These are phyloP conservation scores for Fusarium napiforme DNA, from an alignment of 2,329 filamentous ascomycete genomes.

Conservation along the genomic window DNA sequence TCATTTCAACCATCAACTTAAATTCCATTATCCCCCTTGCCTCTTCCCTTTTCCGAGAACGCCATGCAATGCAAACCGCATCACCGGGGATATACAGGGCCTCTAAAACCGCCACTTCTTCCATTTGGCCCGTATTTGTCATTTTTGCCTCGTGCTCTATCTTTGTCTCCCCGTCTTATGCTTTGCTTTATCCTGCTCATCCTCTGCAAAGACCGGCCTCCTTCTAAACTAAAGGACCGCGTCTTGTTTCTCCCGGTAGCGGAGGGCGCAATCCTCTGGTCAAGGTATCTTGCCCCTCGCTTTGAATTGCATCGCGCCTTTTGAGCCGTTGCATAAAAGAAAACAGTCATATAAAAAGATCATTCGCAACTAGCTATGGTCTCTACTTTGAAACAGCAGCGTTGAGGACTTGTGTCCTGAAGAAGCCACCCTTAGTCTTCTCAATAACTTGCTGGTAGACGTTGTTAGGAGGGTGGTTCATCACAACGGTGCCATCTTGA, in stretches of 20 bases:
- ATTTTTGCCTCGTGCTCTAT: conserved; percentile 34
- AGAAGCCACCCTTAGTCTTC: conserved; percentile 98
- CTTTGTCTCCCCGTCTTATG: conserved; percentile 17
- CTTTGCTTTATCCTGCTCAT: conserved; percentile 28
- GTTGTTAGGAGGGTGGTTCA: conserved; percentile 99
- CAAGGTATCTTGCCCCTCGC: conserved; percentile 19
- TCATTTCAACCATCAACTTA: conserved; percentile 47
- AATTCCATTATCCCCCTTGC: conserved; percentile 48
- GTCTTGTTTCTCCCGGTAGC: conserved; percentile 23
- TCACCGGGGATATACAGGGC: conserved; percentile 49
- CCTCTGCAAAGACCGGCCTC: conserved; percentile 7
- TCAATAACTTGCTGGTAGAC: conserved; percentile 99
- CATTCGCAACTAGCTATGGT: conserved; percentile 5
- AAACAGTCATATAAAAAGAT: conserved; percentile 37
- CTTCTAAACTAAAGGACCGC: conserved; percentile 8
- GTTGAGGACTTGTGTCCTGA: conserved; percentile 93
- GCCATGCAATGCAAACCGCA: conserved; percentile 55
- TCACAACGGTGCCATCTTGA: conserved; percentile 97
- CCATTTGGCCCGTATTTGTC: conserved; percentile 26
- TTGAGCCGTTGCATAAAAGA: conserved; percentile 37
- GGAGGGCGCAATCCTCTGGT: conserved; percentile 32
- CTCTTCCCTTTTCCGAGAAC: conserved; percentile 50
- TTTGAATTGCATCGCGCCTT: conserved; percentile 37
- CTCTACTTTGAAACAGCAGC: conserved; percentile 67
- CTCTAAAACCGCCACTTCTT: conserved; percentile 36